These are phyloP conservation scores for Cladosporium sp. DNA, from an alignment of 2,329 filamentous ascomycete genomes.

Conservation along the genomic window DNA sequence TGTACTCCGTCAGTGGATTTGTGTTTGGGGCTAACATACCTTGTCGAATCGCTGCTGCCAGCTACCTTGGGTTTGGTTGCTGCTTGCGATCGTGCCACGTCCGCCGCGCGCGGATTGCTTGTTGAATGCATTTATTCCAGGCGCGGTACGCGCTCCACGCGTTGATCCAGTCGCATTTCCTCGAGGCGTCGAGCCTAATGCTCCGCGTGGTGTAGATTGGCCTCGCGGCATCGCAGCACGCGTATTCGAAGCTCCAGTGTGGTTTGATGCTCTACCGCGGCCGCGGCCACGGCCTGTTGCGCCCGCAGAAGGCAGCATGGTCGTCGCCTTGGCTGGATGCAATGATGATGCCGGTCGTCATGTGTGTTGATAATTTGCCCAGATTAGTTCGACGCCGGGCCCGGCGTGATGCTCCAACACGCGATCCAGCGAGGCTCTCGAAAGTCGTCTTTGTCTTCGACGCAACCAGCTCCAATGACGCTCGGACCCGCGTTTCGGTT, in stretches of 20 bases:
- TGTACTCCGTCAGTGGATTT: constrained; percentile 22
- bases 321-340: constrained; percentile 8
- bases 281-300: constrained; percentile 11
- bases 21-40: constrained; percentile 17
- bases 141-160: not conserved
- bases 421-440: not conserved
- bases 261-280: constrained; percentile 10
- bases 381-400: not conserved
- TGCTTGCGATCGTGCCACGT: constrained; percentile 7
- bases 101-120: not conserved
- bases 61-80: constrained; percentile 12
- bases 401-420: not conserved
- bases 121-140: not conserved
- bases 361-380: not conserved
- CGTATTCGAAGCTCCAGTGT: constrained; percentile 1
- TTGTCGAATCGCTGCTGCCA: constrained; percentile 21
- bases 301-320: constrained; percentile 6
- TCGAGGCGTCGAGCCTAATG: not conserved
- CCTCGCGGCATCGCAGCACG: constrained; percentile 4
- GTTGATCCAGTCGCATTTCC: not conserved
- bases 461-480: no score
- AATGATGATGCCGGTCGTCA: constrained; percentile 2
- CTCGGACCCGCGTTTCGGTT: no score
- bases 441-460: not conserved
- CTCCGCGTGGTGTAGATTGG: not conserved